Evolutionary conservation across 1,139 yeast genomes (phyloP).

Genomic region (Citeromyces siamensis): DNA sequence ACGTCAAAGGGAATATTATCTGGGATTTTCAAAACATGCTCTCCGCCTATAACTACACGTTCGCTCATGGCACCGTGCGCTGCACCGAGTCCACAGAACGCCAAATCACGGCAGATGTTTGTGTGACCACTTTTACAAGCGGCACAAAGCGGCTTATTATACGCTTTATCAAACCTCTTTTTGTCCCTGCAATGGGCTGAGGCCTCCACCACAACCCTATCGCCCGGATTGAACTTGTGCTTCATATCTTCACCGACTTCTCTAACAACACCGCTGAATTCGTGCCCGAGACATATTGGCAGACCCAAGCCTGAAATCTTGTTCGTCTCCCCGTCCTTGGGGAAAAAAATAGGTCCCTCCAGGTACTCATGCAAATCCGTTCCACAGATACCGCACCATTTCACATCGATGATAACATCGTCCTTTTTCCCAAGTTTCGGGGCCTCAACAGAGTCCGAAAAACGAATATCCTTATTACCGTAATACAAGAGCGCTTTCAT

Average conservation of each 20-base stretch:
- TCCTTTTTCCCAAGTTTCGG: constrained; percentile 30
- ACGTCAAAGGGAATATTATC: constrained; percentile 34
- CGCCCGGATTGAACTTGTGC: constrained; percentile 31
- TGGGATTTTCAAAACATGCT: constrained; percentile 33
- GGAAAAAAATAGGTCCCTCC: constrained; percentile 40
- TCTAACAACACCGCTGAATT: constrained; percentile 36
- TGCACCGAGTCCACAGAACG: constrained; percentile 33
- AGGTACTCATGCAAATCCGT: constrained; percentile 42
- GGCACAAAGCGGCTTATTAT: constrained; percentile 22
- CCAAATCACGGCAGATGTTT: constrained; percentile 32
- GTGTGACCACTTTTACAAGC: constrained; percentile 33
- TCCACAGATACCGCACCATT: constrained; percentile 50
- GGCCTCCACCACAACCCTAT: constrained; percentile 29
- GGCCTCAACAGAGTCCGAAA: constrained; percentile 26
- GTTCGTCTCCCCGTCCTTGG: constrained; percentile 15
- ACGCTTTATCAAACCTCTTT: constrained; percentile 19
- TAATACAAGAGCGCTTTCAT: constrained; percentile 48
- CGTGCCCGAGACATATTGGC: constrained; percentile 34
- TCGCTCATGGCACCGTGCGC: constrained; percentile 34
- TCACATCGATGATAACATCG: constrained; percentile 37
- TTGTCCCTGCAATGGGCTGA: constrained; percentile 28
- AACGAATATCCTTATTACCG: constrained; percentile 35
- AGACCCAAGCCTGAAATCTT: constrained; percentile 17
- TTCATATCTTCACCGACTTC: constrained; percentile 33
- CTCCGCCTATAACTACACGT: constrained; percentile 29